Evolutionary conservation across 1,139 yeast species (phyloP).

Genomic region (Geotrichum aggregatum): DNA sequence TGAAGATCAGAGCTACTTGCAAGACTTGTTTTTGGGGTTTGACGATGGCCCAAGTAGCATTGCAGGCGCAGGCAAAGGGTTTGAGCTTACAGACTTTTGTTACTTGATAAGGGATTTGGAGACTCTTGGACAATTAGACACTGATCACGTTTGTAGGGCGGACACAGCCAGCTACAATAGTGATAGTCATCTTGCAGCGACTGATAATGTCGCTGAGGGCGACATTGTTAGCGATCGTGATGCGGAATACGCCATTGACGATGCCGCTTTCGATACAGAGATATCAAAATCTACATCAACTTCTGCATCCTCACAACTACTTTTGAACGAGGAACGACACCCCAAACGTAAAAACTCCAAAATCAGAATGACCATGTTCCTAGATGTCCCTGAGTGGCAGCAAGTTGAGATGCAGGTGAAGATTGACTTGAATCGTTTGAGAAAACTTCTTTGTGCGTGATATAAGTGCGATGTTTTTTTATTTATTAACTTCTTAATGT

Average conservation of each 20-base stretch:
- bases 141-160: no score
- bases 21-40: slow-evolving; percentile 5
- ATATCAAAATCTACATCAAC: neutral
- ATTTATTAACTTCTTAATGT: neutral
- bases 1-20: slow-evolving; percentile 3
- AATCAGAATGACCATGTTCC: neutral
- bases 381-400: slow-evolving; percentile 11
- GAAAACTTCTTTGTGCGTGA: neutral
- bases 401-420: slow-evolving; percentile 7
- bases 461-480: neutral
- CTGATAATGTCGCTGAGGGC: no score
- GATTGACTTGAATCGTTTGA: slow-evolving; percentile 1
- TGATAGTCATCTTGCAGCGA: neutral
- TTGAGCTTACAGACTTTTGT: slow-evolving; percentile 4
- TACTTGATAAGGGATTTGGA: slow-evolving; percentile 1
- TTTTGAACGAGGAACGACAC: neutral
- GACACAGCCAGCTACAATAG: no score
- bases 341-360: neutral
- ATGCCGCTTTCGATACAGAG: neutral
- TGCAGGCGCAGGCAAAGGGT: no score
- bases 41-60: no score
- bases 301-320: neutral
- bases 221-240: neutral
- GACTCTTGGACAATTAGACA: neutral
- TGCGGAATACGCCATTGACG: neutral